Conservation (phyloP, 257 asterid genomes). For the Jasminum sambac region DNA sequence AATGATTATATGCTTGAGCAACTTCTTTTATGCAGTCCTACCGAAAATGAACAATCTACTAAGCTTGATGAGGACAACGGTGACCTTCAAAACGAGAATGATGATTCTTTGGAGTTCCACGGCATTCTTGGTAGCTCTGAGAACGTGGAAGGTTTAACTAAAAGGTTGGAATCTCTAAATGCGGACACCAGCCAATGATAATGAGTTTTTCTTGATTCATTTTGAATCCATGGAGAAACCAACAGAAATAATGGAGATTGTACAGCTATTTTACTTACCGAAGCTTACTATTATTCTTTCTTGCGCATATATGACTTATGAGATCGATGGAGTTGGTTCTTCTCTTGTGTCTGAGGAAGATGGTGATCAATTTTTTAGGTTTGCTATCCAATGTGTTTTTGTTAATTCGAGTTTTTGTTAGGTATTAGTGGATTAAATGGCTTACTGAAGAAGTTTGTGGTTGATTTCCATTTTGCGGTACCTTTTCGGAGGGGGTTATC, state of each 20-base stretch:
- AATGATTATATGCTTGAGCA: slow-evolving; percentile 62
- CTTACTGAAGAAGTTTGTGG: too few species aligned
- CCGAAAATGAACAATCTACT: slow-evolving; percentile 29
- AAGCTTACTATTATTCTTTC: neutral
- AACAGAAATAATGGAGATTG: slow-evolving; percentile 21
- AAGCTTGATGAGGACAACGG: slow-evolving; percentile 26
- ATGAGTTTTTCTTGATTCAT: neutral
- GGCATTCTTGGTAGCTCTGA: slow-evolving; percentile 24
- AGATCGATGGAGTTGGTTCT: neutral
- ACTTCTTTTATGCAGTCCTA: slow-evolving; percentile 56
- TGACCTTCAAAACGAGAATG: slow-evolving; percentile 23
- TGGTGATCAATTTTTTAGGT: neutral
- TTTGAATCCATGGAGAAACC: neutral
- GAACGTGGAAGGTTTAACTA: slow-evolving; percentile 42
- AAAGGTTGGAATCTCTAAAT: slow-evolving; percentile 40
- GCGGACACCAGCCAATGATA: slow-evolving; percentile 26
- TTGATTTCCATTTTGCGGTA: too few species aligned
- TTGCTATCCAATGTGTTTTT: neutral
- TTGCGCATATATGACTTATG: neutral
- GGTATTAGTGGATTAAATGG: neutral
- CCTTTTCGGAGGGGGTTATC: too few species aligned
- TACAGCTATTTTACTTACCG: neutral
- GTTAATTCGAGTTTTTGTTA: neutral
- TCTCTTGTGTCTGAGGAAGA: neutral
- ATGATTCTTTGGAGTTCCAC: slow-evolving; percentile 11